Evolutionary conservation across 108 stramenopile genomes (phyloP), one percentile per base, ranked within the genome.

Genomic region (Conticribra weissflogii): DNA sequence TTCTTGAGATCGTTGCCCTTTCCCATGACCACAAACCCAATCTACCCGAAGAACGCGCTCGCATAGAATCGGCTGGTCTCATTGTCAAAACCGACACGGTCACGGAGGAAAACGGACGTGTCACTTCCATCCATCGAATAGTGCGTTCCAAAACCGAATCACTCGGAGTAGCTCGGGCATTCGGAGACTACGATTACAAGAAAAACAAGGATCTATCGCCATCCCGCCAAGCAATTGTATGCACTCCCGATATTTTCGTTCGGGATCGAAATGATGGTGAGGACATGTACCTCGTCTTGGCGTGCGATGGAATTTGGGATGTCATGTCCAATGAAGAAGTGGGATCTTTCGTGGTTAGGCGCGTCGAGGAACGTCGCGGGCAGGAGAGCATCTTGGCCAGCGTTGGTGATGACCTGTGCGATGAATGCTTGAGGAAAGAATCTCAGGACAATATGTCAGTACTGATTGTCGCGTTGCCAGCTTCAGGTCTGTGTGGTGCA

Each of bases 111-210:
- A 82, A 83, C 17, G 78, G 81, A 52, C 84, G 81, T 24, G 68
- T 55, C 24, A 57, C 69, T 27, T 31, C 15, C 18, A 28, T 12
- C 9, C 54, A 36, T 12, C 5, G 36, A 32, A 31, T 41, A 3
- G 16, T 24, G 30, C n/a, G 18, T 34, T 27, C 28, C 49, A 17
- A 59, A 28, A 15, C 30, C 27, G 45, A 52, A 78, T 31, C 66
- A 66, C 59, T 56, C 33, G 54, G 72, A 5, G 36, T 95, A 12
- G 81, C 95, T 3, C 90, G 97, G 28, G 82, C 95, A 27, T 92
- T 96, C 70, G 97, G 97, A 15, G 97, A 98, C 54, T 96, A 92
- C 74, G 88, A 89, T 51, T 96, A 88, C 93, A 98, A 98, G 77
- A 65, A 68, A n/a, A 88, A 91, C 63, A 69, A 60, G n/a, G 63